A percentile compares a stretch with the other conserved stretches of the same genome.
phyloP scores from a whole-genome alignment of 108 stramenopile species.

The Fistulifera solaris region DNA sequence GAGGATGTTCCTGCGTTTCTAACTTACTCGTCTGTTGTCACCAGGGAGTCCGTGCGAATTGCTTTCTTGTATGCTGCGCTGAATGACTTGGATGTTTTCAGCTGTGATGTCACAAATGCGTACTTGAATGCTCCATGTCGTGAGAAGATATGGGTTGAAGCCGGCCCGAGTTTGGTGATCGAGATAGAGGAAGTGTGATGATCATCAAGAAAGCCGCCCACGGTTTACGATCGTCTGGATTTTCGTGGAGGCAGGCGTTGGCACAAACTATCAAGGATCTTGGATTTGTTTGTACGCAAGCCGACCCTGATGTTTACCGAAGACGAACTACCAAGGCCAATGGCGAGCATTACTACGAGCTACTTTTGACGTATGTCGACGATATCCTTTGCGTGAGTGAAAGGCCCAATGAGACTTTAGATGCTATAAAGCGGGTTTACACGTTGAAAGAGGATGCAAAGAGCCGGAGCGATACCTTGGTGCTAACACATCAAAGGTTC shows the following conservation, averaged over 20 bases:
- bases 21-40: conserved; percentile 44
- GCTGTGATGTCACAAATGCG: conserved; percentile 30
- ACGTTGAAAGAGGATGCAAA: conserved; percentile 1
- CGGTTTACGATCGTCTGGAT: conserved; percentile 28
- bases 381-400: conserved; percentile 12
- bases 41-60: conserved; percentile 25
- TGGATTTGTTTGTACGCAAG: conserved; percentile 24
- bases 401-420: background rate
- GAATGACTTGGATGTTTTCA: conserved; percentile 6
- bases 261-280: conserved; percentile 25
- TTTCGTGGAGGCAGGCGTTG: conserved; percentile 14
- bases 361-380: conserved; percentile 12
- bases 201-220: conserved; percentile 25
- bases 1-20: conserved; percentile 20
- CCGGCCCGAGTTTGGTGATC: conserved; percentile 29
- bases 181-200: conserved; percentile 7
- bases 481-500: background rate
- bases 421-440: background rate
- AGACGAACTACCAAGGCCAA: background rate
- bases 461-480: background rate
- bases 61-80: conserved; percentile 19
- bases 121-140: conserved; percentile 30
- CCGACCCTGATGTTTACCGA: conserved; percentile 26
- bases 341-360: conserved; percentile 11
- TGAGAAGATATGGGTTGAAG: conserved; percentile 20